A percentile compares a stretch with the other conserved stretches of the same genome.
phyloP scores from a whole-genome alignment of 139 green algal genomes.

The Micractinium sp. region DNA sequence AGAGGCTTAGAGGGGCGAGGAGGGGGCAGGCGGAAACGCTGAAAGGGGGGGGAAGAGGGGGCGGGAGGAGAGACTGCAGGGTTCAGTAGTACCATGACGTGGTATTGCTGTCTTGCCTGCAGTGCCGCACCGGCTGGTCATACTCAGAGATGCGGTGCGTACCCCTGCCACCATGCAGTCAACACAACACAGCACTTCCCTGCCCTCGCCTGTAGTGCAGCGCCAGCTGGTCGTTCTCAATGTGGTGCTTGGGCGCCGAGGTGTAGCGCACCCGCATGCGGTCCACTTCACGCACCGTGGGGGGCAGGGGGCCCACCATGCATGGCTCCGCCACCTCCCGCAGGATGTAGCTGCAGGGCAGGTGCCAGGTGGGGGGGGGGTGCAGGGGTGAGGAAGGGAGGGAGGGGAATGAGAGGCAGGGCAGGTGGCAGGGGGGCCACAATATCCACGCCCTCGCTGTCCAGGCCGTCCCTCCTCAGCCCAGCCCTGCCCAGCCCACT shows the following conservation, averaged over 20 bases:
- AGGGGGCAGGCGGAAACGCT: background rate
- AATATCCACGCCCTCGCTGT: too few relatives aligned
- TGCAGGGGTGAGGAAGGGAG: background rate
- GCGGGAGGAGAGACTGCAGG: too few relatives aligned
- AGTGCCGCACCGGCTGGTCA: background rate
- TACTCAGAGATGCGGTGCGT: background rate
- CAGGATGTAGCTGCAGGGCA: conserved; percentile 31
- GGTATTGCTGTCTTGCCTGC: too few relatives aligned
- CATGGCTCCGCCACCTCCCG: conserved; percentile 34
- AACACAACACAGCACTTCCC: too few relatives aligned
- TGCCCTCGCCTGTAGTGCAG: conserved; percentile 26
- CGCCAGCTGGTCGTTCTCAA: conserved; percentile 41
- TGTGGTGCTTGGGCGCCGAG: conserved; percentile 21
- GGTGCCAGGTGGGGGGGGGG: background rate
- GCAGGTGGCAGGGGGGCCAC: too few relatives aligned
- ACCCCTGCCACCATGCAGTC: background rate
- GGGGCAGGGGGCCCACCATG: conserved; percentile 6
- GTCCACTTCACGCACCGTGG: background rate
- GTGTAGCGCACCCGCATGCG: conserved; percentile 11
- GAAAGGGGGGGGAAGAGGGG: too few relatives aligned
- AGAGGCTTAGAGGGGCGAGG: background rate
- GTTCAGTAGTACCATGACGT: too few relatives aligned
- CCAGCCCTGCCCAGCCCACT: background rate
- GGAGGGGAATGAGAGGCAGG: background rate
- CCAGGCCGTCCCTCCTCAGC: background rate